Evolutionary conservation across 352 stramenopile species (phyloP), one percentile per base, ranked within the genome.

Genomic region (Pythium guiyangense): DNA sequence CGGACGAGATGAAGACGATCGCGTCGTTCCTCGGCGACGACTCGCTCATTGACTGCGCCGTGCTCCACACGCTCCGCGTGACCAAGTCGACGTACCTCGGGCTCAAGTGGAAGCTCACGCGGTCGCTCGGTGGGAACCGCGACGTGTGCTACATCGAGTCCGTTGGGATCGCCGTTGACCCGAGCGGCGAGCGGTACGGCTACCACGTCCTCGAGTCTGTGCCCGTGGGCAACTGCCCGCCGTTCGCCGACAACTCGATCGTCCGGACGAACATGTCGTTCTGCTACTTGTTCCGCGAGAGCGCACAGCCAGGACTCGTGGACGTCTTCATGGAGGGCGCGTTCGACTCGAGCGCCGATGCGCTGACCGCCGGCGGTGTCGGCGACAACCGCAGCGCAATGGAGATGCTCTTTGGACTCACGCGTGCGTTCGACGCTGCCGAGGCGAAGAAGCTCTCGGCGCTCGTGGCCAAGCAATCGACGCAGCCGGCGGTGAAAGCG

Each of bases 181-280:
- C 53, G 12, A 72, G 31, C 11, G 77, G 75, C 25, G 59, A 84
- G 52, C 75, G 76, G 17, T 90, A 77, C 50, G 80, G 80, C 39
- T 90, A 81, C 54, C 74, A 74, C 14, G 75, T 88, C 3, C 55
- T 90, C 37, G 80, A 90, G 61, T 86, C 75, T 0, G 77, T 90
- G 25, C 58, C 64, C 9, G 70, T 88, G 34, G 64, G 64, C 45
- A 85, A 79, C 46, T 90, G 79, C 46, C 77, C 79, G 34, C 54
- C 76, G 10, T 90, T 90, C 29, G 75, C 76, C 20, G 79, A 90
- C 63, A 90, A 90, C 59, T 88, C 79, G 45, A 88, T 90, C 64
- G 73, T 86, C 18, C 79, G 79, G 27, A 79, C 74, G 5, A 72
- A 86, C 51, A 64, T 88, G 57, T 88, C 77, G 25, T 88, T 86